Evolutionary conservation across 306 rosid genomes (phyloP).

Genomic region (Cucurbita argyrosperma): DNA sequence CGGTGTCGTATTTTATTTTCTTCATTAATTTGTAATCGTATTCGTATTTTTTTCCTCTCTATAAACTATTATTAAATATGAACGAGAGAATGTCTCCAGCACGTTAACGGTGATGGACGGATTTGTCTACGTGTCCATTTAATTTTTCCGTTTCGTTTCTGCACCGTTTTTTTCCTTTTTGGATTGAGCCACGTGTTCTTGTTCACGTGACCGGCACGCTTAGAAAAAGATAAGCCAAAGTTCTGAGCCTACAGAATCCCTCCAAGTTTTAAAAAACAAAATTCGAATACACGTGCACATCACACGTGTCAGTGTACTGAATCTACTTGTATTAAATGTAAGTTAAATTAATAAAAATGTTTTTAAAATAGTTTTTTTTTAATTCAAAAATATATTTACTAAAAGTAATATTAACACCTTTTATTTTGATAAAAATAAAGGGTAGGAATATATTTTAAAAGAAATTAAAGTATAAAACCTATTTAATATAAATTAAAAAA

Average conservation of each 20-base stretch:
- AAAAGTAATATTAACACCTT: too few relatives aligned
- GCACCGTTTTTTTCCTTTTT: neutral
- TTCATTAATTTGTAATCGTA: neutral
- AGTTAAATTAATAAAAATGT: too few relatives aligned
- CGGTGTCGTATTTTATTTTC: neutral
- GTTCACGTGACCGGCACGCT: conserved; percentile 3
- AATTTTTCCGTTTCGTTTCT: neutral
- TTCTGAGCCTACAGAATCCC: neutral
- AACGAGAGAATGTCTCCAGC: neutral
- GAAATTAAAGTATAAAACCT: too few relatives aligned
- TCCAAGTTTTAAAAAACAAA: neutral
- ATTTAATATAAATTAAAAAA: too few relatives aligned
- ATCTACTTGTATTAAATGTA: neutral
- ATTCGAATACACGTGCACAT: neutral
- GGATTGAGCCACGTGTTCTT: neutral
- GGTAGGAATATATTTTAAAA: too few relatives aligned
- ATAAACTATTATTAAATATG: neutral
- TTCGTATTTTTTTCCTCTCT: neutral
- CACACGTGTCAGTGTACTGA: neutral
- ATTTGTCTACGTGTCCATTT: neutral
- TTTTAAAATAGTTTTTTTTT: too few relatives aligned
- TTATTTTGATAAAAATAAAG: too few relatives aligned
- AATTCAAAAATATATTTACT: too few relatives aligned
- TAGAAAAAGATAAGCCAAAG: neutral
- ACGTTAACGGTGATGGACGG: conserved; percentile 7